Base-by-base conservation (phyloP, 768 basidiomycete genomes). In the Tubosaeta brunneosetosa region DNA sequence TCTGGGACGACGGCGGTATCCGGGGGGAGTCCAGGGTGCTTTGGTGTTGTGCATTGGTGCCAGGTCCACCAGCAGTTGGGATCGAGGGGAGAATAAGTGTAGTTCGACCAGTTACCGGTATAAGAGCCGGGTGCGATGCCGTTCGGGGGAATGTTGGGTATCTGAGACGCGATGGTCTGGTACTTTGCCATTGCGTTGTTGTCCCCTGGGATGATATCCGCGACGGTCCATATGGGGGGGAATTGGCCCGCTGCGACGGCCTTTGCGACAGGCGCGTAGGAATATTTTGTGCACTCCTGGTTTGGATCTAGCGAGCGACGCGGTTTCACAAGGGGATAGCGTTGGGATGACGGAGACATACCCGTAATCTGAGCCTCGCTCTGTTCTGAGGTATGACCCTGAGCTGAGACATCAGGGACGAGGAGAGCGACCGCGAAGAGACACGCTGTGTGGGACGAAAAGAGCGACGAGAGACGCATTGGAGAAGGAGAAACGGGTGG, bases 1-100 rank as follows among this genome's bases (percentile, higher is more conserved):
- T 83, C 81, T 7, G 82, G 80, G 19, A 77, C 71, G n/a, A 53
- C 60, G 0, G 70, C 54, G 1, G 80, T 63, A 57, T 85, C 83
- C 0, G 69, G 55, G 0, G 71, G 65, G 1, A 85, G 49, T 0
- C 77, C 75, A 0, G 69, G 0, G 0, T 66, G 34, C 57, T 83
- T 84, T 1, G 83, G 81, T 2, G 61, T 75, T 0, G 63, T 68
- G 59, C 83, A 85, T 29, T 74, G 65, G 12, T 47, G 45, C 17
- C 40, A 61, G 1, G 70, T 61, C 71, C 71, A 72, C 70, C 67
- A 83, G 49, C 82, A 83, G 53, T 82, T 74, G 0, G 76, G 74
- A 57, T 83, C 82, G 1, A 63, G 50, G 0, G 72, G 13, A 2
- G 68, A 37, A 53, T 81, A 80, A 0, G 65, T 65, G 29, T 55